Evolutionary conservation across 2,329 filamentous ascomycete genomes (phyloP).

Genomic region (Botryotinia convoluta): DNA sequence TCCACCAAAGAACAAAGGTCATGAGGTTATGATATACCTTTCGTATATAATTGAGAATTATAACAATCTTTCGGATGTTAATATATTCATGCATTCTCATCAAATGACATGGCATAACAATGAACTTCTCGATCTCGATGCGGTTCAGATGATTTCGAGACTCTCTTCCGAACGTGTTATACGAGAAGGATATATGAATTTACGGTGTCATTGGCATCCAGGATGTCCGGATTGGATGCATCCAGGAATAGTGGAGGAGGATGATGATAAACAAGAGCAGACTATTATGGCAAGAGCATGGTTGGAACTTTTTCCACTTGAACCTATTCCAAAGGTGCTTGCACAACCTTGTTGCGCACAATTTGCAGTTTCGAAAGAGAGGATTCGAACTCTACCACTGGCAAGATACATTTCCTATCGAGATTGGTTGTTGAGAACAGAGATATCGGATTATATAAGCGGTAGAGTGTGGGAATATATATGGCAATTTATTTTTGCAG

Average conservation of each 20-base stretch:
- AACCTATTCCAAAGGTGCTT: constrained; percentile 46
- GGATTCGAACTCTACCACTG: constrained; percentile 48
- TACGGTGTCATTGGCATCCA: constrained; percentile 58
- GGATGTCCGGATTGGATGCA: constrained; percentile 53
- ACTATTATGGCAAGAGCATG: constrained; percentile 39
- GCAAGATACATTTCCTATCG: constrained; percentile 56
- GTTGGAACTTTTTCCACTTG: constrained; percentile 30
- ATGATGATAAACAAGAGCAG: constrained; percentile 14
- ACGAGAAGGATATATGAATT: constrained; percentile 56
- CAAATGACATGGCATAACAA: constrained; percentile 42
- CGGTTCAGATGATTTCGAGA: constrained; percentile 38
- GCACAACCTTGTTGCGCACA: constrained; percentile 62
- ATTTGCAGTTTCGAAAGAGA: constrained; percentile 57
- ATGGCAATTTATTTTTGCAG: constrained; percentile 64
- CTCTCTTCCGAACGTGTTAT: constrained; percentile 42
- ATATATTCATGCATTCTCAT: constrained; percentile 45
- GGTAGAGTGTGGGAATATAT: constrained; percentile 63
- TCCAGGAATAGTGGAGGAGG: constrained; percentile 32
- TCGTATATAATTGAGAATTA: constrained; percentile 65
- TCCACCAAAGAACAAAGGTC: constrained; percentile 46
- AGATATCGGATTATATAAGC: constrained; percentile 52
- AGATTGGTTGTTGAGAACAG: constrained; percentile 58
- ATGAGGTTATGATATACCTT: constrained; percentile 36
- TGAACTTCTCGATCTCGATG: constrained; percentile 30
- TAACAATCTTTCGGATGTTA: constrained; percentile 45